phyloP scores from a whole-genome alignment of 2,329 filamentous ascomycete genomes.

The Colletotrichum spinosum region DNA sequence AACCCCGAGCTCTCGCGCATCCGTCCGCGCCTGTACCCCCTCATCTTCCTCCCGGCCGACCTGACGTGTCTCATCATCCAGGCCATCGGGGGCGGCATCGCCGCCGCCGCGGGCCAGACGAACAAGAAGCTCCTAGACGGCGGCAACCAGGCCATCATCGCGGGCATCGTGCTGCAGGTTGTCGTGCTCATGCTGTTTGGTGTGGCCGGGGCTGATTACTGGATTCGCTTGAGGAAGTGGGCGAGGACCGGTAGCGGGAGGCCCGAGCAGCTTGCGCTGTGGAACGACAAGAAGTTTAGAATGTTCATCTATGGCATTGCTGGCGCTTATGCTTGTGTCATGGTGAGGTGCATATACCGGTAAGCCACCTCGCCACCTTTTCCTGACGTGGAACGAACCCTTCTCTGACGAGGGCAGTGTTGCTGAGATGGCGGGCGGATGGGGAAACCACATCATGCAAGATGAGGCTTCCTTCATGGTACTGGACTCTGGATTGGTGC shows the following conservation, averaged over 20 bases:
- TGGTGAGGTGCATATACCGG: conserved; percentile 68
- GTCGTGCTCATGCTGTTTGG: conserved; percentile 62
- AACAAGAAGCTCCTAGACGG: conserved; percentile 53
- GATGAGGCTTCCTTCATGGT: conserved; percentile 70
- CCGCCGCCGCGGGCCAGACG: conserved; percentile 57
- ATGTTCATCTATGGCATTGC: conserved; percentile 57
- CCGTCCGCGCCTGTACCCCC: conserved; percentile 63
- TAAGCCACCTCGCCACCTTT: conserved; percentile 43
- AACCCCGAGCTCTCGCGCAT: conserved; percentile 63
- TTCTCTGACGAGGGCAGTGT: conserved; percentile 55
- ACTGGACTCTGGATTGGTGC: conserved; percentile 64
- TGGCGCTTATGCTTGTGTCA: conserved; percentile 57
- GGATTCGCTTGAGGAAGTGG: conserved; percentile 53
- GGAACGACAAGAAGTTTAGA: conserved; percentile 56
- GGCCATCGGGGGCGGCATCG: conserved; percentile 68
- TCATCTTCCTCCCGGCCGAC: conserved; percentile 70
- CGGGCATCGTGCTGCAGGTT: conserved; percentile 66
- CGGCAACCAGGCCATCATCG: conserved; percentile 65
- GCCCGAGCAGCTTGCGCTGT: conserved; percentile 47
- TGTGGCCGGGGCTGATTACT: conserved; percentile 57
- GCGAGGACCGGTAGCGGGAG: conserved; percentile 46
- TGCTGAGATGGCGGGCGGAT: conserved; percentile 73
- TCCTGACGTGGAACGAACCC: background rate
- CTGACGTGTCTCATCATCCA: conserved; percentile 69
- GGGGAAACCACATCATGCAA: conserved; percentile 73